Base-by-base conservation (phyloP, 305 asterid genomes). In the Fraxinus baroniana region DNA sequence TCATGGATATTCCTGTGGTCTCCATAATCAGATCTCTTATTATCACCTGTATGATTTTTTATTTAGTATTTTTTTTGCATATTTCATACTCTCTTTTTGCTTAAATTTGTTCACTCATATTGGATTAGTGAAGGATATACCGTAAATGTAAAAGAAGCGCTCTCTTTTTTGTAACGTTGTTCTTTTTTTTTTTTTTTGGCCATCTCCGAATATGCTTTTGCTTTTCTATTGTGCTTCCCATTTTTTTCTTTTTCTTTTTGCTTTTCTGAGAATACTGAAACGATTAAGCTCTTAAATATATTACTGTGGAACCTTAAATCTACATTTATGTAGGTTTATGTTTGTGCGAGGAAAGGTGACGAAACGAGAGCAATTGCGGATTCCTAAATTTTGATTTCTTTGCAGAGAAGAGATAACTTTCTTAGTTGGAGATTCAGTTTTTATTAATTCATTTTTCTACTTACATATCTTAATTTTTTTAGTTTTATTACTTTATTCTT, bases 11-110 rank as follows among this genome's bases (percentile, higher is more conserved):
- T 86, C 99, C 99, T 64, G 71, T 90, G 35, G 90, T 95, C 82
- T 94, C 99, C 26, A 83, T 94, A 80, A 33, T 94, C 90, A 93
- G 99, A 93, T 94, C 99, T 86, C 86, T 92, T 79, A 82, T 95
- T 68, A 94, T 95, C 87, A 85, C 87, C 75, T 90, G 99, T 95
- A 92, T 49, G 94, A 76, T 75, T 72, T 30, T 49, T 13, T 3
- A 3, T 15, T 13, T 46, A 13, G n/a, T 46, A 13, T 3, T 2
- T 10, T 1, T 46, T 77, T 83, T 79, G 62, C 66, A 4, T 13
- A 79, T 18, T 52, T 78, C 28, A 26, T 79, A 17, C 9, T 66
- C 24, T 20, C 46, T 7, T 77, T 3, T 49, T 12, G 2, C n/a
- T 4, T 52, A 1, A 22, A 30, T 7, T 70, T 32, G 18, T 80